Evolutionary conservation across 179 eudicot species (phyloP).

Genomic region (Carnegiea gigantea): DNA sequence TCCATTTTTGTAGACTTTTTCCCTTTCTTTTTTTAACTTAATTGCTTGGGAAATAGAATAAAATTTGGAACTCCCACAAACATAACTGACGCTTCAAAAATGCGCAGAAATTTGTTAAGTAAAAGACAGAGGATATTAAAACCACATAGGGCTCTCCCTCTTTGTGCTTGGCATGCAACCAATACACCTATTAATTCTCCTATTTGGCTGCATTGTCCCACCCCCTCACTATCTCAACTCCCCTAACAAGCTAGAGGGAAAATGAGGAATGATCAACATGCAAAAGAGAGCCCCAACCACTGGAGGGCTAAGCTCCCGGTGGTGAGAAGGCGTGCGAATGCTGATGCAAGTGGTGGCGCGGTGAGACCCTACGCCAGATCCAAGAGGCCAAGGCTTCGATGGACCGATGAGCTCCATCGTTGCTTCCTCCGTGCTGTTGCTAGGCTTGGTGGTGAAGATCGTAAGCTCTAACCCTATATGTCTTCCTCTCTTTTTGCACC

Average conservation of each 20-base stretch:
- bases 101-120: conserved; percentile 6
- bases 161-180: neutral
- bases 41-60: too few relatives aligned
- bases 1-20: neutral
- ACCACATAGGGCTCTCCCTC: neutral
- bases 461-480: conserved; percentile 12
- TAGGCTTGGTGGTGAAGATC: conserved; percentile 26
- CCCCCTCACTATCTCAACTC: conserved; percentile 8
- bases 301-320: neutral
- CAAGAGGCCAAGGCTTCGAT: conserved; percentile 21
- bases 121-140: conserved; percentile 19
- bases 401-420: conserved; percentile 18
- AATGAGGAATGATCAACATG: neutral
- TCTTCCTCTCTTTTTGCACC: neutral
- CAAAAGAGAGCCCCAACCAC: neutral
- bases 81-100: conserved; percentile 5
- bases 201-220: conserved; percentile 6
- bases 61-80: neutral
- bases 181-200: conserved; percentile 12
- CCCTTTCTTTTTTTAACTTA: too few relatives aligned
- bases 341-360: neutral
- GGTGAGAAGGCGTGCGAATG: neutral
- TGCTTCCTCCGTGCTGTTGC: conserved; percentile 8
- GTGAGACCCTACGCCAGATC: conserved; percentile 23
- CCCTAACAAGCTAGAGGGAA: neutral